Evolutionary conservation across 1,139 yeast genomes (phyloP).

Genomic region (Kurtzmaniella quercitrusa): DNA sequence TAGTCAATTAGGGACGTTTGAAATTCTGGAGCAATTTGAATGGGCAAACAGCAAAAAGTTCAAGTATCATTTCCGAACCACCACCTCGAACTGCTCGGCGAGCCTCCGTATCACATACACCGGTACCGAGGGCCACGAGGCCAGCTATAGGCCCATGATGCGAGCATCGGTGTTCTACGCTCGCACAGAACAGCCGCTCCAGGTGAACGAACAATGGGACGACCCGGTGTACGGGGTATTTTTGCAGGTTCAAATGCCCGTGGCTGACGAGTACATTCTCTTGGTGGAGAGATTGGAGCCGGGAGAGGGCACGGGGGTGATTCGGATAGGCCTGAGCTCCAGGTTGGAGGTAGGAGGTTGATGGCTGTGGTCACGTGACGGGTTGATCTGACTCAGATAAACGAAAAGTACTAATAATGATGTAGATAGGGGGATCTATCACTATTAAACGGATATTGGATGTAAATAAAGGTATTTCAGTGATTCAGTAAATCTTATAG

Average conservation of each 20-base stretch:
- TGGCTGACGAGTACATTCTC: slow-evolving; percentile 32
- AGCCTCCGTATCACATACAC: background rate
- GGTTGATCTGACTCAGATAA: background rate
- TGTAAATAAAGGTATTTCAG: too few species aligned
- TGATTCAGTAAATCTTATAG: too few species aligned
- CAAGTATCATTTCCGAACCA: slow-evolving; percentile 24
- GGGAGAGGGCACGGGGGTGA: slow-evolving; percentile 36
- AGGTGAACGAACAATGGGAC: slow-evolving; percentile 37
- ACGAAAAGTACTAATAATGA: background rate
- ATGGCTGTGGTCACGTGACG: background rate
- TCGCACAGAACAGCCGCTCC: slow-evolving; percentile 21
- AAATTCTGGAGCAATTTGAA: slow-evolving; percentile 15
- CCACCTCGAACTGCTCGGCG: slow-evolving; percentile 1
- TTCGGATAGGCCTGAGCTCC: slow-evolving; percentile 28
- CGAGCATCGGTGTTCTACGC: slow-evolving; percentile 43
- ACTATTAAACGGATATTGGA: too few species aligned
- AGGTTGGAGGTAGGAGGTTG: background rate
- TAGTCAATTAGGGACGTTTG: slow-evolving; percentile 32
- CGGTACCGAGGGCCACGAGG: slow-evolving; percentile 1
- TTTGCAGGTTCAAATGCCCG: slow-evolving; percentile 25
- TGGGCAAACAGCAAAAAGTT: slow-evolving; percentile 40
- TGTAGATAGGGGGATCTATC: background rate
- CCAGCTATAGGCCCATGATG: slow-evolving; percentile 33
- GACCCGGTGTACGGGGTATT: slow-evolving; percentile 42
- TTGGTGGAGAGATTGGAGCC: slow-evolving; percentile 47